Base-by-base conservation (phyloP, 2,329 filamentous ascomycete genomes). In the Penicillium rolfsii region DNA sequence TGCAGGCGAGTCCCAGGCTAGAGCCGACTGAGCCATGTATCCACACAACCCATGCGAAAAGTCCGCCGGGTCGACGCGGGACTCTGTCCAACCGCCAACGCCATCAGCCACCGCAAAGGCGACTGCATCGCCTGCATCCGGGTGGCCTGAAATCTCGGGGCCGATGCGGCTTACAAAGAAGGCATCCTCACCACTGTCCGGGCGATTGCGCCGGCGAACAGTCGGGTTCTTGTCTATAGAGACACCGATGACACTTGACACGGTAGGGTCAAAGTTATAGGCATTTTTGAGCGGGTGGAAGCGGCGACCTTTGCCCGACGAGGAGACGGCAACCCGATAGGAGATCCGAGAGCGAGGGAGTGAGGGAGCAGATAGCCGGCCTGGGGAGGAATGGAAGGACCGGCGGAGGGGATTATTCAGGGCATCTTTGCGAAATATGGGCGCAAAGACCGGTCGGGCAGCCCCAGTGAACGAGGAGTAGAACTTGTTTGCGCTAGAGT, bases 21-120 rank as follows among this genome's bases (percentile, higher is more conserved):
- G 83, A 16, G 93, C 91, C 12, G 86, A 86, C 54, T 87, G 83
- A 2, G 93, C 91, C 93, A 98, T 98, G 77, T 96, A 91, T 70
- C 92, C 89, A 82, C 95, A 98, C 62, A 99, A 82, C 43, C 90
- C 91, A 75, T 98, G 94, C 3, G 94, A 95, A 77, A 98, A 98
- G 77, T 97, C 91, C 30, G 93, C 93, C 8, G 95, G 93, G 72
- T 99, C 93, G 55, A 99, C 89, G 48, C 93, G 93, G 41, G 90
- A 94, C 69, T 97, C 91, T 64, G 90, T 87, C 93, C 95, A 99
- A 38, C 95, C 95, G 52, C 95, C 95, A 0, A 99, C 95, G 11
- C 95, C 95, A 74, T 99, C 95, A 56, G 93, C 93, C 26, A 99
- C 86, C 19, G 92, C 95, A 68, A 99, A 89, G 0, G 93, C 91